Evolutionary conservation across 23 red algal species (phyloP).

Genomic region (Gracilaria vermiculophylla): DNA sequence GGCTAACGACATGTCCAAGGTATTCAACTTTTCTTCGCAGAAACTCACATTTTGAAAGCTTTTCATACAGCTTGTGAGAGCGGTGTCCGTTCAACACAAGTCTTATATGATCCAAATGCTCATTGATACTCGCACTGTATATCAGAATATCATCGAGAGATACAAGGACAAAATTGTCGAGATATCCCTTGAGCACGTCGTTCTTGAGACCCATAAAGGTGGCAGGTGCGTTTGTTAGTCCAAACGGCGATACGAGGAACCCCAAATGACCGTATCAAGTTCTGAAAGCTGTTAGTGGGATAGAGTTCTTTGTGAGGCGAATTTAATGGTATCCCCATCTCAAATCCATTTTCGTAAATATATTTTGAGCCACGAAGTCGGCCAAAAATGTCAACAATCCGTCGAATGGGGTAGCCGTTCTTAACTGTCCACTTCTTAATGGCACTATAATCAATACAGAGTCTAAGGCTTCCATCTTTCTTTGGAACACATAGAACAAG

Average conservation of each 20-base stretch:
- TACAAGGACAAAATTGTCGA: neutral
- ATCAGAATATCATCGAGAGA: conserved; percentile 12
- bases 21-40: no score
- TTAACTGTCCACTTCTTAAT: neutral
- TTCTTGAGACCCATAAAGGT: conserved; percentile 18
- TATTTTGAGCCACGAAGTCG: neutral
- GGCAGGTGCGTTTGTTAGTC: conserved; percentile 12
- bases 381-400: conserved; percentile 12
- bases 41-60: no score
- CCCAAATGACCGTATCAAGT: conserved; percentile 1
- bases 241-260: neutral
- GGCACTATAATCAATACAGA: neutral
- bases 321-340: neutral
- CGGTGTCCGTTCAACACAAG: neutral
- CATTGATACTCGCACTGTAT: neutral
- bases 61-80: no score
- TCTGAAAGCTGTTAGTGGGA: neutral
- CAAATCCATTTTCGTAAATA: neutral
- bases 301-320: no score
- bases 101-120: conserved; percentile 19
- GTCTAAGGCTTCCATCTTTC: no score
- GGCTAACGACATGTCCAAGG: no score
- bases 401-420: neutral
- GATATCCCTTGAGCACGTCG: neutral
- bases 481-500: conserved; percentile 14